Evolutionary conservation across 2,329 filamentous ascomycete species (phyloP).

Genomic region (Ophiocordyceps camponoti-rufipedis): DNA sequence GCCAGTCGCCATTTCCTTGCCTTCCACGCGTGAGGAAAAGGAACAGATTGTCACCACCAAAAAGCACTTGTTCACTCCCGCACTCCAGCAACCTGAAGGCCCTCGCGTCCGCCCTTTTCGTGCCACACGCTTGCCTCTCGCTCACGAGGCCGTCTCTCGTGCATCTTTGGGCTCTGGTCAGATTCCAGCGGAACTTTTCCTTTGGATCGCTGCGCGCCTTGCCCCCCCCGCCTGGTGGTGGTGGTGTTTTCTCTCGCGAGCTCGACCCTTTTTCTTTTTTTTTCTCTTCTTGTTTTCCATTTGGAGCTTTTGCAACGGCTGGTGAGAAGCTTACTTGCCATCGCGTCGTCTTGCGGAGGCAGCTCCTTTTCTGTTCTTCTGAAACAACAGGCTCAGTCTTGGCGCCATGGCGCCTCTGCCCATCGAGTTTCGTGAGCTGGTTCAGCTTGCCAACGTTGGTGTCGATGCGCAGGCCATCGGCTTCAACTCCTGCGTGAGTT

Average conservation of each 20-base stretch:
- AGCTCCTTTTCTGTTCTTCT: conserved; percentile 2
- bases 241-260: too few species aligned
- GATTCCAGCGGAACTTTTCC: too few species aligned
- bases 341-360: neutral
- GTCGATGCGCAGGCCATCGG: conserved; percentile 40
- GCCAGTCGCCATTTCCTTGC: neutral
- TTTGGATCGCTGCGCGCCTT: too few species aligned
- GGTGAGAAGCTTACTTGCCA: neutral
- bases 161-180: too few species aligned
- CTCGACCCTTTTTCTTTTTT: neutral
- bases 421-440: conserved; percentile 85
- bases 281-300: neutral
- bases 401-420: conserved; percentile 51
- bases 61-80: neutral
- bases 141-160: too few species aligned
- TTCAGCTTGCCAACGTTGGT: conserved; percentile 41
- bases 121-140: too few species aligned
- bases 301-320: neutral
- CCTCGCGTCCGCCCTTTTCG: too few species aligned
- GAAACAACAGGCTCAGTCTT: conserved; percentile 7
- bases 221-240: too few species aligned
- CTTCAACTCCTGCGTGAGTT: conserved; percentile 62
- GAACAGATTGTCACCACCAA: neutral
- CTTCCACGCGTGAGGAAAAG: neutral
- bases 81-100: neutral